Evolutionary conservation across 2,329 filamentous ascomycete species (phyloP), one percentile per base, ranked within the genome.

Genomic region (Mariannaea sp.): DNA sequence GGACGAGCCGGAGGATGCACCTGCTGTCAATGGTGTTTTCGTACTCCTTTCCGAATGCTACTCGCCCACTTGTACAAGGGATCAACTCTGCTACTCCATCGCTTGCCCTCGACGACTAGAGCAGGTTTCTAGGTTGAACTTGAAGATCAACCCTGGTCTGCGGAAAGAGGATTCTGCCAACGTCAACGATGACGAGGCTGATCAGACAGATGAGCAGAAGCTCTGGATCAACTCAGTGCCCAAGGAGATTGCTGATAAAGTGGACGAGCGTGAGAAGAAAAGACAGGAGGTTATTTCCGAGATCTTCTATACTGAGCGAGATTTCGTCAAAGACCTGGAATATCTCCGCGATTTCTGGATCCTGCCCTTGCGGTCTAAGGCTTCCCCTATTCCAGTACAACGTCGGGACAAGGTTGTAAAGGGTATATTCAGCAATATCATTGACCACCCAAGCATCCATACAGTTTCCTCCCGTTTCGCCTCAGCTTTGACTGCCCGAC

Each of bases 291-390:
- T 99, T 64, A 97, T 99, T 55, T 97, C 93, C 5, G 94, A 99
- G 71, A 87, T 97, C 57, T 97, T 95, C 85, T 99, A 99, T 75
- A 99, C 94, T 0, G 94, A 99, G 72, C 85, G 94, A 64, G 94
- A 99, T 75, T 99, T 99, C 66, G 94, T 99, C 70, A 99, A 99
- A 77, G 94, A 99, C 73, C 79, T 99, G 65, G 94, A 99, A 73
- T 99, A 99, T 69, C 79, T 99, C 24, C 86, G 94, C 57, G 94
- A 99, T 76, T 99, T 97, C 78, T 99, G 94, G 94, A 96, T 99
- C 76, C 83, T 94, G 62, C 94, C 94, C 8, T 76, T 99, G 52
- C 86, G 92, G 43, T 89, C 88, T 22, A 86, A 88, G 57, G 81
- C 82, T 13, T 97, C 93, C 4, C 93, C 92, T 0, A 95, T 99